Evolutionary conservation across 2,329 filamentous ascomycete genomes (phyloP).

Genomic region (Fusarium sp.): DNA sequence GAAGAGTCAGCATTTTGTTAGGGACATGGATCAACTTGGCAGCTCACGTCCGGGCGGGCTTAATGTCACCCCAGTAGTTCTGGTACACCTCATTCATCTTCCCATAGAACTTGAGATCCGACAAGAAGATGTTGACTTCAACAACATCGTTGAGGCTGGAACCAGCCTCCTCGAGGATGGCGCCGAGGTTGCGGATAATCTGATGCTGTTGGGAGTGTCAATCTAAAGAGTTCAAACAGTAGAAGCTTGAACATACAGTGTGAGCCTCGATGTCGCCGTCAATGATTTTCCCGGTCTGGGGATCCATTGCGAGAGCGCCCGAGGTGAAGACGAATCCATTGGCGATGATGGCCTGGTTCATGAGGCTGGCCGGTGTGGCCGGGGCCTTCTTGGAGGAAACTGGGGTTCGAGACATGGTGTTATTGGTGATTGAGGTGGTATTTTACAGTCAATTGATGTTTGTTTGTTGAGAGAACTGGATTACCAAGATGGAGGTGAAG

Average conservation of each 20-base stretch:
- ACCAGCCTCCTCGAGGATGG: conserved; percentile 72
- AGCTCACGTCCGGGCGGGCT: conserved; percentile 51
- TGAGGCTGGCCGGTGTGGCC: conserved; percentile 27
- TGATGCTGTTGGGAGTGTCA: conserved; percentile 51
- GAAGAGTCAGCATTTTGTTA: background rate
- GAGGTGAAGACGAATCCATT: conserved; percentile 73
- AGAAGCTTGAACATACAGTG: conserved; percentile 53
- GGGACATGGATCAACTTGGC: background rate
- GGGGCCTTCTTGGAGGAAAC: conserved; percentile 42
- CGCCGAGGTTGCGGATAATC: conserved; percentile 72
- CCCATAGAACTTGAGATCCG: conserved; percentile 74
- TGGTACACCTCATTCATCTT: conserved; percentile 77
- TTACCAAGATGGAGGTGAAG: background rate
- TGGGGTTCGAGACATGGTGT: conserved; percentile 34
- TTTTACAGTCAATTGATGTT: background rate
- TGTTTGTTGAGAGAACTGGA: background rate
- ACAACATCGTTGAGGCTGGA: conserved; percentile 69
- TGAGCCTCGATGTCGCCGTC: conserved; percentile 71
- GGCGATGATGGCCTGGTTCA: conserved; percentile 53
- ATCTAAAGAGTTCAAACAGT: background rate
- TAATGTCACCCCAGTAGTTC: conserved; percentile 66
- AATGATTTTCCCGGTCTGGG: conserved; percentile 62
- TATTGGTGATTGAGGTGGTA: background rate
- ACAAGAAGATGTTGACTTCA: conserved; percentile 75
- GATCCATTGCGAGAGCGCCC: conserved; percentile 72